Base-by-base conservation (phyloP, 2,329 filamentous ascomycete species). In the Rhytidhysteron rufulum region DNA sequence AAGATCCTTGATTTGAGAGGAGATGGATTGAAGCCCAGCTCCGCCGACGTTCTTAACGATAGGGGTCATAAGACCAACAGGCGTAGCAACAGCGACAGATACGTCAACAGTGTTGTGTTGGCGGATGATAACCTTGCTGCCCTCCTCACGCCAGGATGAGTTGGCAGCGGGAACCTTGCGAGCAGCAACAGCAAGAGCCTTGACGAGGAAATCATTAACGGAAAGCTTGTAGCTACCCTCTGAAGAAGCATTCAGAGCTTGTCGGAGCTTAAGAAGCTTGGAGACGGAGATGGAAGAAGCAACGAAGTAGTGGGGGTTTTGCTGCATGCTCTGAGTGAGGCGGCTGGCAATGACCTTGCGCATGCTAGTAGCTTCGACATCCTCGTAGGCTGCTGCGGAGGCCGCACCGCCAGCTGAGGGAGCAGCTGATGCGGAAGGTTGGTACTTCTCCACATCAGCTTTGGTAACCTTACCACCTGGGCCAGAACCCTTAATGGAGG, bases 151-250 rank as follows among this genome's bases (percentile, higher is more conserved):
- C 91, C 93, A 98, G 67, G 87, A 91, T 37, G 90, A 90, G 80
- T 98, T 98, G 71, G 90, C 93, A 51, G 86, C 80, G 44, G 93
- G 93, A 35, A 97, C 90, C 80, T 95, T 96, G 74, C 85, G 85
- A 66, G 85, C 88, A 47, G 93, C 93, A 48, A 86, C 75, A 44
- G 82, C 87, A 43, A 91, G 87, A 55, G 91, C 93, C 81, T 98
- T 98, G 79, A 98, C 88, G 49, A 98, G 78, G 79, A 98, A 95
- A 73, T 98, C 93, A 73, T 98, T 98, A 72, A 98, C 88, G n/a
- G 90, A 96, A 44, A 98, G 86, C 82, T 96, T 98, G 82, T 95
- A 98, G 71, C 89, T 83, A 72, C 91, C 93, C 48, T 95, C 85
- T 34, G 88, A 77, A 10, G 86, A 83, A 63, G 82, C 80, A 75